These are phyloP conservation scores for Cadophora sp. DNA, from an alignment of 2,329 filamentous ascomycete species.

Conservation along the genomic window DNA sequence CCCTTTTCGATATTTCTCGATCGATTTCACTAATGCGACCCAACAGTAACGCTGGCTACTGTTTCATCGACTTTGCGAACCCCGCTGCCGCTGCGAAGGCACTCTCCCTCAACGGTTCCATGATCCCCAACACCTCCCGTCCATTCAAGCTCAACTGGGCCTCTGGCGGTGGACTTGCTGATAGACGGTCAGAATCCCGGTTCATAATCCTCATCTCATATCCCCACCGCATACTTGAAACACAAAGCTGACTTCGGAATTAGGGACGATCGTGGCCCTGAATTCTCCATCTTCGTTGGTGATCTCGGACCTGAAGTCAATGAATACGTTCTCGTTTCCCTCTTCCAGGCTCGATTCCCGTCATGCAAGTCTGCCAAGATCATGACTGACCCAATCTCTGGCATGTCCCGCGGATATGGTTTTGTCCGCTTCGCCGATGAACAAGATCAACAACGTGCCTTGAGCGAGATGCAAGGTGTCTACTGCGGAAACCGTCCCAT, in stretches of 20 bases:
- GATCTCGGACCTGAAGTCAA: conserved; percentile 98
- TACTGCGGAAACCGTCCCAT: conserved; percentile 99
- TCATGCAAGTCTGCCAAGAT: conserved; percentile 99
- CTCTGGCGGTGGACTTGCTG: conserved; percentile 91
- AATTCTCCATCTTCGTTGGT: conserved; percentile 97
- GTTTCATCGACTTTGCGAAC: conserved; percentile 91
- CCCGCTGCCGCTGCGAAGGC: conserved; percentile 90
- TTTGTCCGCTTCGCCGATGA: conserved; percentile 98
- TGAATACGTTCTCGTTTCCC: conserved; percentile 94
- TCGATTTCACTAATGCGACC: conserved; percentile 25
- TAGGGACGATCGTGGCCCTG: conserved; percentile 93
- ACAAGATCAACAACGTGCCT: conserved; percentile 91
- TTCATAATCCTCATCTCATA: conserved; percentile 40
- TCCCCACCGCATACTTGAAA: conserved; percentile 23
- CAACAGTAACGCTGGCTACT: conserved; percentile 91
- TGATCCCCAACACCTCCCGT: conserved; percentile 92
- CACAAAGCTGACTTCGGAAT: conserved; percentile 35
- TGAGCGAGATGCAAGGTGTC: conserved; percentile 98
- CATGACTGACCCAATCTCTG: conserved; percentile 98
- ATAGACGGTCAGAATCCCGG: conserved; percentile 73
- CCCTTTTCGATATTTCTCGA: neutral
- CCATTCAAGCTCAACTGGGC: conserved; percentile 99
- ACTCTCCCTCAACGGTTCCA: conserved; percentile 83
- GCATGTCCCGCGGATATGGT: conserved; percentile 96
- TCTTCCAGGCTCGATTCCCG: conserved; percentile 95